These are phyloP conservation scores for Macrocystidia cucumis DNA, from an alignment of 1,284 basidiomycete genomes.

Conservation along the genomic window DNA sequence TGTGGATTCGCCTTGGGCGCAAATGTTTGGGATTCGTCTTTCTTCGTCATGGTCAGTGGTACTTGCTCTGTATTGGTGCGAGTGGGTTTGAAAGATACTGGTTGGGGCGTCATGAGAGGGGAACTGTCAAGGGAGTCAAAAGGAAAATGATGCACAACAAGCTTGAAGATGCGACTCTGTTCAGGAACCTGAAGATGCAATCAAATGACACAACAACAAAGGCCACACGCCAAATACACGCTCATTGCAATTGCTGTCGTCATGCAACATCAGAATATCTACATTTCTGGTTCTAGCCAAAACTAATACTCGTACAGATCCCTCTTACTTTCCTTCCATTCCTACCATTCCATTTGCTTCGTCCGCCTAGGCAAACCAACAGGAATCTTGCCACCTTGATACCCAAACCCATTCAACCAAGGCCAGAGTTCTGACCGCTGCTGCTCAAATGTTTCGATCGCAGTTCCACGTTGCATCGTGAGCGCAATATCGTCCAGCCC, in stretches of 20 bases:
- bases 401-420: constrained; percentile 92
- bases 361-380: constrained; percentile 35
- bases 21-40: constrained; percentile 1
- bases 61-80: neutral
- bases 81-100: constrained; percentile 6
- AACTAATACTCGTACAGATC: too few relatives aligned
- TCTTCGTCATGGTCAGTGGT: neutral
- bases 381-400: constrained; percentile 70
- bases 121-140: too few relatives aligned
- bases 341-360: constrained; percentile 76
- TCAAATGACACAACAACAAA: too few relatives aligned
- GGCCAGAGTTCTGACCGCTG: constrained; percentile 76
- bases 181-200: too few relatives aligned
- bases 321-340: too few relatives aligned
- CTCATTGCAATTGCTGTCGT: too few relatives aligned
- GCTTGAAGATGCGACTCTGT: too few relatives aligned
- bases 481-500: constrained; percentile 92
- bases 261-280: too few relatives aligned
- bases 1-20: constrained; percentile 4
- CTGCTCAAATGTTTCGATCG: constrained; percentile 74
- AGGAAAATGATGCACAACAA: constrained; percentile 1
- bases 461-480: constrained; percentile 71
- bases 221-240: too few relatives aligned
- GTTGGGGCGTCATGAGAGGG: constrained; percentile 8
- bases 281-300: too few relatives aligned